A percentile compares a stretch with the other conserved stretches of the same genome.
Conservation (phyloP, 2,329 filamentous ascomycete species). For the Daldinia sp. region DNA sequence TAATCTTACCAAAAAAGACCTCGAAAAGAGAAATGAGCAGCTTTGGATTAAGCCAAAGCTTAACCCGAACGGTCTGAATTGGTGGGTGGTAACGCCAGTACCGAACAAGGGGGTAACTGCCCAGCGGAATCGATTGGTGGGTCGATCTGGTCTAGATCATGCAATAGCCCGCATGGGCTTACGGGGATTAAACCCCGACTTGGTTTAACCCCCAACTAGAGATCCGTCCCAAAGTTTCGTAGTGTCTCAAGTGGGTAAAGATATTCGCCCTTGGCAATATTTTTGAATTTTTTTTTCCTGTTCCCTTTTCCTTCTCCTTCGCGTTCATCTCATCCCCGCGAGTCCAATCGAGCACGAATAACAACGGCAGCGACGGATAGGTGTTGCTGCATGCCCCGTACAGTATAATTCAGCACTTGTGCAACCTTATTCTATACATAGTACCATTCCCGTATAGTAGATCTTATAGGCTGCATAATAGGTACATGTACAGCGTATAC, state of each 20-base stretch:
- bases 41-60: neutral
- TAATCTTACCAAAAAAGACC: neutral
- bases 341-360: constrained; percentile 11
- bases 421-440: constrained; percentile 4
- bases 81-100: constrained; percentile 7
- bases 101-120: constrained; percentile 12
- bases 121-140: constrained; percentile 20
- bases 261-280: constrained; percentile 8
- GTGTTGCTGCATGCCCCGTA: constrained; percentile 9
- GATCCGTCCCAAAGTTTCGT: constrained; percentile 22
- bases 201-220: constrained; percentile 30
- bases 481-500: no score
- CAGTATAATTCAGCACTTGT: neutral
- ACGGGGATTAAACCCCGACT: constrained; percentile 33
- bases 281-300: constrained; percentile 8
- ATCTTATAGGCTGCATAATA: constrained; percentile 9
- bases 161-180: constrained; percentile 29
- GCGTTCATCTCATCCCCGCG: neutral
- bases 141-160: constrained; percentile 31
- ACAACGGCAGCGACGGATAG: neutral
- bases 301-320: constrained; percentile 14
- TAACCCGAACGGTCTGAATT: constrained; percentile 9
- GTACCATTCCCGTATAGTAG: neutral
- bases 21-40: neutral
- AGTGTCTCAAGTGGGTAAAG: neutral